These are phyloP conservation scores for Spiraea crenata DNA, from an alignment of 331 rosid species.

Conservation along the genomic window DNA sequence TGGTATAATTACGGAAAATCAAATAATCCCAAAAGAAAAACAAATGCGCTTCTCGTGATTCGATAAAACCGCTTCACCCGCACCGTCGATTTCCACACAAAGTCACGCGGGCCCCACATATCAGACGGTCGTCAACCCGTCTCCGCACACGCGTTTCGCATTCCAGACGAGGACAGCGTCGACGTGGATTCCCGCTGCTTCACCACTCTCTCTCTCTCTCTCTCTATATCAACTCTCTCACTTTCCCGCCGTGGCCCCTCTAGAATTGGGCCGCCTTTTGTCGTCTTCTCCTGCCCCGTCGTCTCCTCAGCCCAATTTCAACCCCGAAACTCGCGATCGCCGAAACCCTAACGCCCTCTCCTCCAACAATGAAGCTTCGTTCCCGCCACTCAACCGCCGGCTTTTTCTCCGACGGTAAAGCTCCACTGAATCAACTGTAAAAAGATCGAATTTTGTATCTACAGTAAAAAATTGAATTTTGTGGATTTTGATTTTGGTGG, in stretches of 20 bases:
- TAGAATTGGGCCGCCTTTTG: not conserved
- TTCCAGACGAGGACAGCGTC: not conserved
- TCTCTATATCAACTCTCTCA: not conserved
- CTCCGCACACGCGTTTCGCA: not conserved
- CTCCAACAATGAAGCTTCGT: constrained; percentile 41
- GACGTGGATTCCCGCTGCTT: constrained; percentile 12
- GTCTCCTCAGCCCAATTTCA: not conserved
- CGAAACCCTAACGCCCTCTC: constrained; percentile 17
- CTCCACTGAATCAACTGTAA: not conserved
- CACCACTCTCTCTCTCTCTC: not conserved
- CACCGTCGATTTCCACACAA: not conserved
- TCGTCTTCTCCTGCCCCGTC: not conserved
- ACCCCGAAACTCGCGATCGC: not conserved
- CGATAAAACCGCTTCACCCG: not conserved
- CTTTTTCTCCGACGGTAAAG: constrained; percentile 18
- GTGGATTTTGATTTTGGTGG: not conserved
- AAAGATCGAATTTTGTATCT: not conserved
- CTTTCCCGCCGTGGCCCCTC: constrained; percentile 1
- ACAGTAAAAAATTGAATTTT: not conserved
- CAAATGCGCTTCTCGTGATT: not conserved
- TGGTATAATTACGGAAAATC: no score
- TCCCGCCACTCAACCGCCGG: constrained; percentile 25
- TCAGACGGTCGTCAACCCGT: not conserved
- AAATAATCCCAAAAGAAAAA: not conserved
- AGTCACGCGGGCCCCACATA: not conserved